Evolutionary conservation across 1,284 basidiomycete genomes (phyloP), one percentile per base, ranked within the genome.

Genomic region (Quambalaria eucalypti): DNA sequence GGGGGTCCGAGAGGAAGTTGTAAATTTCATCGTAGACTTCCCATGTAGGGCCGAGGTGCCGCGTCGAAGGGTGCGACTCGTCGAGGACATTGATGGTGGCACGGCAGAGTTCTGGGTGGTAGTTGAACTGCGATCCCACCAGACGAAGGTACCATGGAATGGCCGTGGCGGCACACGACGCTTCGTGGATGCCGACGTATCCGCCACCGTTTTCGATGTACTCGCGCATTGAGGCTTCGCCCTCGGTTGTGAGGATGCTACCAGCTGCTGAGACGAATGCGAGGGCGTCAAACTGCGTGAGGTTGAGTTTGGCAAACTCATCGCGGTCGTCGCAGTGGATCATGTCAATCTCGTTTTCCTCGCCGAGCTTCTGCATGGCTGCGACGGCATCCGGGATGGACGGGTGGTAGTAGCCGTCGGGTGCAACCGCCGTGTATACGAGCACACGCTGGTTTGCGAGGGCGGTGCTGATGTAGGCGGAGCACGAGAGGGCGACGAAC

Each of bases 131-230:
- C 10, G 64, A 62, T 9, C 68, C 68, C 4, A 68, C 62, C 40
- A 70, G 48, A 21, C 61, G 56, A 16, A 61, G 59, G 50, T 70
- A 70, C 68, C 68, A 70, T 39, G 58, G 57, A 29, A 60, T 47
- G 23, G 48, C 19, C 8, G 31, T 33, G 16, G 26, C 52, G 16
- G 31, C 31, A 16, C 31, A 33, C 31, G 31, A 33, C 8, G 62
- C 68, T 52, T 68, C 68, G 56, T 70, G 68, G 3, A 66, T 60
- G 21, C 68, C 66, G 4, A 70, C 39, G 53, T 61, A 70, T n/a
- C 68, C 68, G 12, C 68, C 68, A 10, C 68, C 68, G 10, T 56
- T 57, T 39, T 70, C 59, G 14, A 70, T 68, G 57, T 70, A 70
- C 21, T 61, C 33, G 16, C 62, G 56, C 50, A 70, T 26, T 10